Conservation (phyloP, 495 filamentous ascomycete genomes). For the Aspergillus avenaceus region DNA sequence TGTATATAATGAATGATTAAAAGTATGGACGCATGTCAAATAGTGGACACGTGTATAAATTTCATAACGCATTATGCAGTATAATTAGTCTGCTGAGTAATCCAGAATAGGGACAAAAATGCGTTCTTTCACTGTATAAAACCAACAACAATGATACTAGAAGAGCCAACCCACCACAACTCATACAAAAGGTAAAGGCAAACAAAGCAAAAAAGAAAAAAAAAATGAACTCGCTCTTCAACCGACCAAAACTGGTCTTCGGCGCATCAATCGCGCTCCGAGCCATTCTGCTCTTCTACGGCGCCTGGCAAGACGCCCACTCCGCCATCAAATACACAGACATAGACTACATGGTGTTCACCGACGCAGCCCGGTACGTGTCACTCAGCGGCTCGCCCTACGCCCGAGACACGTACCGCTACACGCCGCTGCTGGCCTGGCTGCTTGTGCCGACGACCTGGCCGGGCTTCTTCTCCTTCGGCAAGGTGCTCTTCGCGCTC, state of each 20-base stretch:
- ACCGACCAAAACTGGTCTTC: conserved; percentile 55
- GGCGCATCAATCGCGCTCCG: conserved; percentile 65
- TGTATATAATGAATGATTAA: too few relatives aligned
- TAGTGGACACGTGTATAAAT: too few relatives aligned
- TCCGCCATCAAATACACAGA: conserved; percentile 95
- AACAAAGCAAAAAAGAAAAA: background rate
- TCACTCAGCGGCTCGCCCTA: conserved; percentile 68
- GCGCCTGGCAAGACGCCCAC: conserved; percentile 83
- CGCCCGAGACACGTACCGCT: conserved; percentile 87
- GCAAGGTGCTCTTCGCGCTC: conserved; percentile 81
- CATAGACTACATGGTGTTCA: conserved; percentile 98
- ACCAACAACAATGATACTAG: too few relatives aligned
- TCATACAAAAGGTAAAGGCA: too few relatives aligned
- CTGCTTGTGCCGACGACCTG: conserved; percentile 77
- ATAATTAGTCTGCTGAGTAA: too few relatives aligned
- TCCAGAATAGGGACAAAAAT: too few relatives aligned
- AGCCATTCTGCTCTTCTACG: conserved; percentile 71
- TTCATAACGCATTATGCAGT: too few relatives aligned
- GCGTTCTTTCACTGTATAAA: too few relatives aligned
- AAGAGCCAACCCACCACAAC: too few relatives aligned
- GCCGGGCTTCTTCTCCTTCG: conserved; percentile 62
- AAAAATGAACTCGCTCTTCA: conserved; percentile 33
- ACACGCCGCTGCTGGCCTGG: conserved; percentile 92
- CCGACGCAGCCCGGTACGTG: conserved; percentile 84
- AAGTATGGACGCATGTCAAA: too few relatives aligned